Evolutionary conservation across 2,329 filamentous ascomycete genomes (phyloP), one percentile per base, ranked within the genome.

Genomic region (Fusarium bactridioides): DNA sequence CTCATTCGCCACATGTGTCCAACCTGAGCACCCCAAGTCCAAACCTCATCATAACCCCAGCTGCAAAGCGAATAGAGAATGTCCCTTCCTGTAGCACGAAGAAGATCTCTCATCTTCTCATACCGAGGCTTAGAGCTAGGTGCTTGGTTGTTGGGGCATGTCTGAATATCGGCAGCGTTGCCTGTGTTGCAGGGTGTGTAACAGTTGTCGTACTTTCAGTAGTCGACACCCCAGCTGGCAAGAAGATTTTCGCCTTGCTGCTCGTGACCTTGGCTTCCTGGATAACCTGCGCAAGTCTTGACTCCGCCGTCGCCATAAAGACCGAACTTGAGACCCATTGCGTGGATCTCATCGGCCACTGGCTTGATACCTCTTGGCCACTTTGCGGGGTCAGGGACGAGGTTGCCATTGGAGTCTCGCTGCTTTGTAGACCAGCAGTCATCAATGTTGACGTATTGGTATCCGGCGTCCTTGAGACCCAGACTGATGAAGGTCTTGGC

Each of bases 1-100:
- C 64, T 69, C 66, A 69, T 69, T 4, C 66, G 58, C 66, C 66
- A 69, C 65, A 57, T 57, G n/a, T 69, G 64, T 7, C 64, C 66
- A 3, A 69, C 66, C n/a, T 44, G 33, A 44, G 64, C 66, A 41
- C 66, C 66, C 66, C 66, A 69, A 18, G 64, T 69, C 64, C 64
- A 69, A 13, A 69, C 66, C 33, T 69, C 57, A 35, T 69, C 66
- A 33, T 62, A 69, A 4, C 66, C 65, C 66, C 65, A 69, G 51
- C 64, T 69, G 44, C 66, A 69, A 8, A 69, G 65, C 18, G 66
- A 69, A 16, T 69, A 69, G 8, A 69, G 65, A 7, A 69, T 69
- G 7, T 69, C 57, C 27, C 10, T 69, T 64, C 66, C 66, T 15
- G 66, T 69, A 35, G 47, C 48, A 8, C 41, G 43, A 21, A 69